Conservation (phyloP, 768 basidiomycete genomes). For the Trametes coccinea region DNA sequence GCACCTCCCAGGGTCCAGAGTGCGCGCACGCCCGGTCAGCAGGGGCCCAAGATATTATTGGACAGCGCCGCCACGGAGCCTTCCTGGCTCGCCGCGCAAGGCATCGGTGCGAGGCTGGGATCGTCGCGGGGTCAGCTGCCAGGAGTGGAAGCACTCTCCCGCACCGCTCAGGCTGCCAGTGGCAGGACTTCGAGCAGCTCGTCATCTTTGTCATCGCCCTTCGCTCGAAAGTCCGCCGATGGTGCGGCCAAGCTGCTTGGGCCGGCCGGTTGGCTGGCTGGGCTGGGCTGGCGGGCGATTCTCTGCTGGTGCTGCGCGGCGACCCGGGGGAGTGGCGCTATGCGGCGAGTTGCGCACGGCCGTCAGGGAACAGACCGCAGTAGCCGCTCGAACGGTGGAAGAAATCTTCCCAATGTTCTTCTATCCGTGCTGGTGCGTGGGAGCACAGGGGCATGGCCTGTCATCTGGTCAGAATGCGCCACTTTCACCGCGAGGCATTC, state of each 20-base stretch:
- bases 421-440: not conserved
- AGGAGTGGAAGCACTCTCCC: not conserved
- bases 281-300: too few relatives aligned
- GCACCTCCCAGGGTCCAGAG: not conserved
- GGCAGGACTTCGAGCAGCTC: not conserved
- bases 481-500: not conserved
- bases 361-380: slow-evolving; percentile 4
- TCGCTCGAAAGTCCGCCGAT: not conserved
- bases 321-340: not conserved
- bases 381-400: not conserved
- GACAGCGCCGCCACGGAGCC: slow-evolving; percentile 2
- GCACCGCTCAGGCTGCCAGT: too few relatives aligned
- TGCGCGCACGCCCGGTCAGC: slow-evolving; percentile 7
- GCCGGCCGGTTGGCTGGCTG: not conserved
- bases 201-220: not conserved
- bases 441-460: not conserved
- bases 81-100: not conserved
- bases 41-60: slow-evolving; percentile 11
- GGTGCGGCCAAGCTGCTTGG: not conserved
- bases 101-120: slow-evolving; percentile 1
- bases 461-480: not conserved
- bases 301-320: not conserved
- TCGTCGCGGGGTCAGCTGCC: slow-evolving; percentile 18
- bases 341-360: not conserved
- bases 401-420: not conserved